Conservation (phyloP, 495 filamentous ascomycete species). For the Hypoxylon rickii region DNA sequence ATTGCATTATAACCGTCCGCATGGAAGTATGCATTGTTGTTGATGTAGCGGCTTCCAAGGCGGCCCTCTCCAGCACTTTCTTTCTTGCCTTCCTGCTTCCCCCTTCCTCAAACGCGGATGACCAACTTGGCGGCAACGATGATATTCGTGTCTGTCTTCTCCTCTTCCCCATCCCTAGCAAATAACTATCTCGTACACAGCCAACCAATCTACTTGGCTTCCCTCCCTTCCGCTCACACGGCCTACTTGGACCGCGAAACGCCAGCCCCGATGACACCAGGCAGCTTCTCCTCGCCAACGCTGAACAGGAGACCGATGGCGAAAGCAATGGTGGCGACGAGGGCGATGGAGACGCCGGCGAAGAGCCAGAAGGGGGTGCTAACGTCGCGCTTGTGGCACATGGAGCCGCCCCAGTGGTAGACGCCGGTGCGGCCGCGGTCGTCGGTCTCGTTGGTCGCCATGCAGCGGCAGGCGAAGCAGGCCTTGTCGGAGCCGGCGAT, state of each 20-base stretch:
- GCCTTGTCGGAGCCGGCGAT: constrained; percentile 36
- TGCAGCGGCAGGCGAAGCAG: constrained; percentile 82
- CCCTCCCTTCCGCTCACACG: neutral
- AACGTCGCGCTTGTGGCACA: constrained; percentile 91
- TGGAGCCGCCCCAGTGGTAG: constrained; percentile 75
- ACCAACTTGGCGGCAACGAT: neutral
- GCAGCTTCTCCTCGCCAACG: constrained; percentile 78
- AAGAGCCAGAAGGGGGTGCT: constrained; percentile 87
- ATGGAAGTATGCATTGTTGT: neutral
- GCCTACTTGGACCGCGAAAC: constrained; percentile 64
- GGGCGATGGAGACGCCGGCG: constrained; percentile 66
- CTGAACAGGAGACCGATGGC: constrained; percentile 75
- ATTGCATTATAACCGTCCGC: neutral
- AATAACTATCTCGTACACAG: neutral
- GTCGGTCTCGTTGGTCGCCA: constrained; percentile 50
- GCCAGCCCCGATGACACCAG: constrained; percentile 85
- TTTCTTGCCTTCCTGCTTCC: neutral
- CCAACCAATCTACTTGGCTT: neutral
- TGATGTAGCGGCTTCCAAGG: neutral
- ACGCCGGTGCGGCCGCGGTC: constrained; percentile 43
- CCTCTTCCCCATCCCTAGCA: neutral
- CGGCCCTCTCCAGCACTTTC: neutral
- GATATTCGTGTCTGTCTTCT: neutral
- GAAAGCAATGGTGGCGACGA: constrained; percentile 63
- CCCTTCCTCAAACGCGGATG: neutral